phyloP scores from a whole-genome alignment of 306 rosid species.

The Fragaria ananassa region DNA sequence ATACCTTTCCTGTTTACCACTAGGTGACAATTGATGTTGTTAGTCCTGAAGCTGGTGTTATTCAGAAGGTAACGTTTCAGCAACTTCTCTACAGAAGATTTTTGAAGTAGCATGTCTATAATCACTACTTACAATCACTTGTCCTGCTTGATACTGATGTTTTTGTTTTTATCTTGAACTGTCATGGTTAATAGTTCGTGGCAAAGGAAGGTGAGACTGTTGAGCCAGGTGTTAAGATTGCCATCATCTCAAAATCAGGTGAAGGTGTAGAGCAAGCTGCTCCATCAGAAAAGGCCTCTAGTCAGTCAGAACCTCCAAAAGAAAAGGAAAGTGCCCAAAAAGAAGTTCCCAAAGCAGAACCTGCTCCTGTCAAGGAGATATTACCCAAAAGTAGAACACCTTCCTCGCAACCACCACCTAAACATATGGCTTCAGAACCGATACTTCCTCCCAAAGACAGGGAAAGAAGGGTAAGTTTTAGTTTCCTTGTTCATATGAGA shows the following conservation, averaged over 20 bases:
- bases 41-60: slow-evolving; percentile 56
- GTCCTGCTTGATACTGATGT: slow-evolving; percentile 13
- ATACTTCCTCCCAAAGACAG: slow-evolving; percentile 62
- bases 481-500: slow-evolving; percentile 9
- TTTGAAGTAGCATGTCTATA: neutral
- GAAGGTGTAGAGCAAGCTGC: slow-evolving; percentile 42
- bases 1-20: slow-evolving; percentile 8
- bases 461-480: slow-evolving; percentile 57
- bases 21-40: slow-evolving; percentile 70
- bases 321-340: slow-evolving; percentile 31
- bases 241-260: slow-evolving; percentile 54
- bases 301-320: slow-evolving; percentile 38
- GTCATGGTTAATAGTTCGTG: slow-evolving; percentile 37
- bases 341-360: slow-evolving; percentile 34
- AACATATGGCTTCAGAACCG: slow-evolving; percentile 36
- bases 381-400: slow-evolving; percentile 34
- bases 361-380: slow-evolving; percentile 30
- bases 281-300: slow-evolving; percentile 38
- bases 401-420: slow-evolving; percentile 34
- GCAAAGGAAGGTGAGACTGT: slow-evolving; percentile 61
- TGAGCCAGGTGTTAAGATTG: slow-evolving; percentile 60
- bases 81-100: neutral
- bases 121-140: neutral
- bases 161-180: neutral
- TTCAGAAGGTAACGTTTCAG: slow-evolving; percentile 37